phyloP scores from a whole-genome alignment of 164 flowering plant species.

The Piper longum region DNA sequence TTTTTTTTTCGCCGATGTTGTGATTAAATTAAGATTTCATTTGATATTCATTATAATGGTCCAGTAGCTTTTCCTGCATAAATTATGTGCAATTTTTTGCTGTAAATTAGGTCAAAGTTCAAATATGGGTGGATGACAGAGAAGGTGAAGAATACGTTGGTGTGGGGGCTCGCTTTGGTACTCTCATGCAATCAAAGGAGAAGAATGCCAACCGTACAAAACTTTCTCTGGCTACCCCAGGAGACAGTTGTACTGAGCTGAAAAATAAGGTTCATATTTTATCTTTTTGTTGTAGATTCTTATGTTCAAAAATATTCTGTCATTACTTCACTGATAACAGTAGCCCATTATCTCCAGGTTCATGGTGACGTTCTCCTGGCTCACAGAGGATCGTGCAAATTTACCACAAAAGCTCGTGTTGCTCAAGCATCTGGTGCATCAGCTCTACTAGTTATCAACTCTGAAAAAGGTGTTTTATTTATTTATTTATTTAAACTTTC shows the following conservation, averaged over 20 bases:
- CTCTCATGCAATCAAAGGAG: constrained; percentile 55
- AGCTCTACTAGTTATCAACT: constrained; percentile 73
- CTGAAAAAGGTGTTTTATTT: constrained; percentile 34
- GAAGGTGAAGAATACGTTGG: constrained; percentile 47
- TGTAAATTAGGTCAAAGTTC: constrained; percentile 47
- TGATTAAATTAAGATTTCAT: not conserved
- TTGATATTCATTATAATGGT: not conserved
- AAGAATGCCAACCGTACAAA: constrained; percentile 45
- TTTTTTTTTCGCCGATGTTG: not conserved
- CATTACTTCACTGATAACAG: not conserved
- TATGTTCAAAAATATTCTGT: not conserved
- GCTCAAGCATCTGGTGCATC: constrained; percentile 90
- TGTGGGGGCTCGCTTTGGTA: constrained; percentile 69
- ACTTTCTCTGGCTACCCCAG: constrained; percentile 49
- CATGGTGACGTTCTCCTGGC: constrained; percentile 72
- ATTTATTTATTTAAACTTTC: not conserved
- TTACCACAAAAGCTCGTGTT: constrained; percentile 66
- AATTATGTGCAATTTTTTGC: not conserved
- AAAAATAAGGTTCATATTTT: constrained; percentile 35
- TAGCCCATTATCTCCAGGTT: constrained; percentile 27
- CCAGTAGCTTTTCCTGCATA: not conserved
- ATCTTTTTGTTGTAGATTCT: not conserved
- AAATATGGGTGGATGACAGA: constrained; percentile 32
- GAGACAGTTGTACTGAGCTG: constrained; percentile 45
- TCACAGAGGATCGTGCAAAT: constrained; percentile 76